Base-by-base conservation (phyloP, 345 rosid species). In the Camelina hispida region DNA sequence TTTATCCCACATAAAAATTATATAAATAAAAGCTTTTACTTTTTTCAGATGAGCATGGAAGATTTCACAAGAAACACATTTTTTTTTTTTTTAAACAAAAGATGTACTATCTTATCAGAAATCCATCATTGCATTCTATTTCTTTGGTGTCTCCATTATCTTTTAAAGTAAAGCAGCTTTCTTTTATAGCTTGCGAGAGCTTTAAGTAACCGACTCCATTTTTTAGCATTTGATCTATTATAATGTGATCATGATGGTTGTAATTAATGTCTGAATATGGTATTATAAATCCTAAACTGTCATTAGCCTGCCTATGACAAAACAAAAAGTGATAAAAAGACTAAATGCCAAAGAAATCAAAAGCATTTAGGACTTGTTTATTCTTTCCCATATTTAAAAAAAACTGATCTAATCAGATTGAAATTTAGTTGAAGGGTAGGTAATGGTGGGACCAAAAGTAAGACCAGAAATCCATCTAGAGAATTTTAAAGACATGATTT, bases 131-230 rank as follows among this genome's bases (percentile, higher is more conserved):
- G 77, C 78, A 51, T 66, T 8, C n/a, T 58, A 32, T 53, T 55
- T 70, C 80, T 77, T 63, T 70, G 66, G 58, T 58, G 73, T 72
- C 69, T 23, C 73, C 69, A 78, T 48, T 71, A 77, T 71, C 76
- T 71, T 67, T 25, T 40, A 54, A 68, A 68, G 59, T 61, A 78
- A 56, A 71, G 77, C 51, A 46, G 20, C 55, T 46, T 64, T 37
- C 64, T 53, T 76, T 66, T 56, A 15, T 9, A 3, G 25, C 59
- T 70, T 72, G 61, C 77, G 62, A 72, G 35, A 60, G 63, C 78
- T 60, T 72, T 72, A 78, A 78, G 69, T 68, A 78, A 78, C 77
- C 73, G 64, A 72, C 73, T 71, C 13, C 73, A 71, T 78, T 77
- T 66, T 78, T 22, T 65, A 50, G 30, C 50, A 57, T 56, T 59